A percentile compares a stretch with the other conserved stretches of the same genome.
These are phyloP conservation scores for Naganishia cerealis DNA, from an alignment of 1,284 basidiomycete species.

Conservation along the genomic window DNA sequence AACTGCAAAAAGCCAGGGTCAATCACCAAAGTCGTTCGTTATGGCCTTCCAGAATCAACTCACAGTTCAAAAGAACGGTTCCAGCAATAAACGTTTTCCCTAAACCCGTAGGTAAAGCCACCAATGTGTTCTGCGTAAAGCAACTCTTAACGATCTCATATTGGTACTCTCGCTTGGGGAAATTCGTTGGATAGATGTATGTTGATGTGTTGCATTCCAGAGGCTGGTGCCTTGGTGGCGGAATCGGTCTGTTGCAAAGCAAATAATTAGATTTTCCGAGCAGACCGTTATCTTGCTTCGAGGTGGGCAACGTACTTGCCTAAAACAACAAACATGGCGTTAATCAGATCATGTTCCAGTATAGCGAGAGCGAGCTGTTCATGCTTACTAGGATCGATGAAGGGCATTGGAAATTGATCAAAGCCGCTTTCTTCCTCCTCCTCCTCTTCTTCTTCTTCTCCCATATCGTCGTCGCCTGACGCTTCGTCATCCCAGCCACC, in stretches of 20 bases:
- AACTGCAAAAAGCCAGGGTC: background rate
- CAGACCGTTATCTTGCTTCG: conserved; percentile 13
- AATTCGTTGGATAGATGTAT: conserved; percentile 91
- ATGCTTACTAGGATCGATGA: conserved; percentile 56
- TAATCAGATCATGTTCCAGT: background rate
- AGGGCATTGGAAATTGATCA: conserved; percentile 76
- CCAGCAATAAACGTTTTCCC: conserved; percentile 99
- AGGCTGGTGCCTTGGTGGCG: conserved; percentile 74
- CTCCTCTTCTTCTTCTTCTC: conserved; percentile 48
- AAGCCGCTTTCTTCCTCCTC: conserved; percentile 65
- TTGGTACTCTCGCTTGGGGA: conserved; percentile 87
- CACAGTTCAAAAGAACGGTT: conserved; percentile 91
- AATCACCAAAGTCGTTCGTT: background rate
- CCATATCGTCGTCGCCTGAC: conserved; percentile 35
- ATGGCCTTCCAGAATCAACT: conserved; percentile 41
- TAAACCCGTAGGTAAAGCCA: conserved; percentile 90
- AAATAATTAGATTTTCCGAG: conserved; percentile 39
- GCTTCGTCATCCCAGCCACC: conserved; percentile 23
- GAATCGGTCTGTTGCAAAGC: conserved; percentile 53
- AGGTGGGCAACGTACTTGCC: conserved; percentile 24
- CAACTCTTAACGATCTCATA: conserved; percentile 86
- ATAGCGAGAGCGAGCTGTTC: conserved; percentile 4
- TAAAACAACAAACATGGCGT: background rate
- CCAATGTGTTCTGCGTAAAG: conserved; percentile 90
- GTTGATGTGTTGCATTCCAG: conserved; percentile 76